These are phyloP conservation scores for Phytopythium kandeliae DNA, from an alignment of 352 stramenopile genomes.

Conservation along the genomic window DNA sequence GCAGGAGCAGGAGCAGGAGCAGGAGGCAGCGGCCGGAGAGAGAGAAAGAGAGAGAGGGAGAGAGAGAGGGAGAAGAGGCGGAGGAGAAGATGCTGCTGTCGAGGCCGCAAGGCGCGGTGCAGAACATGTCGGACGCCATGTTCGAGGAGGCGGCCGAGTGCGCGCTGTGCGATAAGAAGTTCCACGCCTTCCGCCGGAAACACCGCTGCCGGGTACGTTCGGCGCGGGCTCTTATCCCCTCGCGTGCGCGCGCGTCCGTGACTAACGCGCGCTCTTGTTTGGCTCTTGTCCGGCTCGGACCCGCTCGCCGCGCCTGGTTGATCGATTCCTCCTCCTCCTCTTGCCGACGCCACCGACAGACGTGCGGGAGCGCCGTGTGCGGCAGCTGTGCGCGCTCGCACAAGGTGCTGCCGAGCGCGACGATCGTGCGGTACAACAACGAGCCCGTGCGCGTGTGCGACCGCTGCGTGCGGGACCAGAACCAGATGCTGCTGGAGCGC, in stretches of 20 bases:
- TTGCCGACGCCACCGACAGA: no score
- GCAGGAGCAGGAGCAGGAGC: no score
- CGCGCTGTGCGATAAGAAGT: slow-evolving; percentile 79
- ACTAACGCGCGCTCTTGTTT: no score
- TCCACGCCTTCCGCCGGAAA: slow-evolving; percentile 81
- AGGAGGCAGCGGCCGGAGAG: no score
- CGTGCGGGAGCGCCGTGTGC: slow-evolving; percentile 76
- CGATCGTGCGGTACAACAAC: slow-evolving; percentile 70
- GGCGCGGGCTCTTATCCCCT: no score
- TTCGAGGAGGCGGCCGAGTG: slow-evolving; percentile 67
- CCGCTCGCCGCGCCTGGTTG: no score
- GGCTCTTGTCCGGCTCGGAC: no score
- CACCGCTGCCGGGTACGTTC: slow-evolving; percentile 64
- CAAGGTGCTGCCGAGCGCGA: slow-evolving; percentile 63
- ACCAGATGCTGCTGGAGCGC: slow-evolving; percentile 65
- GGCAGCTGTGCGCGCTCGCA: slow-evolving; percentile 67
- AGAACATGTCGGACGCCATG: slow-evolving; percentile 29
- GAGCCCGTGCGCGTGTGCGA: slow-evolving; percentile 81
- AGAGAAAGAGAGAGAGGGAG: background rate
- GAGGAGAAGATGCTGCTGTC: slow-evolving; percentile 10
- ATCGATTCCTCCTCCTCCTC: no score
- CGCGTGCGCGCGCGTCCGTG: background rate
- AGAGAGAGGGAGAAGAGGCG: background rate
- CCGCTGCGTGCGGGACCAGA: slow-evolving; percentile 69
- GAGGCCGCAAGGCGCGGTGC: slow-evolving; percentile 10